These are phyloP conservation scores for Brettanomyces bruxellensis DNA, from an alignment of 805 yeast species.

Conservation along the genomic window DNA sequence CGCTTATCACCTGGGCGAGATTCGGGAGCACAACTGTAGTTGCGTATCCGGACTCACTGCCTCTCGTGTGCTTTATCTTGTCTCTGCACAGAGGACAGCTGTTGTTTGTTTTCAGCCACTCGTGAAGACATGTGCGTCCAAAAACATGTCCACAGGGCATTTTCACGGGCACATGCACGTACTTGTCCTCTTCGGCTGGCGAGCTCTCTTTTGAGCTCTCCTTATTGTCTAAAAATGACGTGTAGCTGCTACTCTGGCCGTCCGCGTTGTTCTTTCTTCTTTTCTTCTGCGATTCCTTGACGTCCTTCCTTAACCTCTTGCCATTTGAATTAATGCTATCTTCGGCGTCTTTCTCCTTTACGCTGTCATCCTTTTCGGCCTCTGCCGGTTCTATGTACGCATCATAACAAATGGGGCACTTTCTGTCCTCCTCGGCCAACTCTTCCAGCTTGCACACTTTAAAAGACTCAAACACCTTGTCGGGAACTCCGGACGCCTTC, in stretches of 20 bases:
- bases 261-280: conserved; percentile 4
- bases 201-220: not conserved
- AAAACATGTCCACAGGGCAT: conserved; percentile 85
- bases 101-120: conserved; percentile 69
- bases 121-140: conserved; percentile 75
- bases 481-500: conserved; percentile 43
- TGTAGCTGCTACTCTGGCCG: not conserved
- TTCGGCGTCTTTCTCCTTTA: not conserved
- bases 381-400: conserved; percentile 27
- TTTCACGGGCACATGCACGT: conserved; percentile 54
- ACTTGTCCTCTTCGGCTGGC: conserved; percentile 10
- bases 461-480: conserved; percentile 42
- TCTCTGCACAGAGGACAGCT: conserved; percentile 85
- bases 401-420: conserved; percentile 63
- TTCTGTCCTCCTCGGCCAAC: conserved; percentile 21
- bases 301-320: conserved; percentile 11
- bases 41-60: conserved; percentile 12
- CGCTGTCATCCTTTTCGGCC: conserved; percentile 3
- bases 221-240: conserved; percentile 8
- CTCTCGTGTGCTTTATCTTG: conserved; percentile 30
- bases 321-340: conserved; percentile 1
- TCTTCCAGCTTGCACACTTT: conserved; percentile 28
- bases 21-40: conserved; percentile 29
- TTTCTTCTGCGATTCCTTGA: conserved; percentile 5
- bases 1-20: conserved; percentile 25